Conservation (phyloP, 495 filamentous ascomycete species). For the Trichocladium uniseriatum region DNA sequence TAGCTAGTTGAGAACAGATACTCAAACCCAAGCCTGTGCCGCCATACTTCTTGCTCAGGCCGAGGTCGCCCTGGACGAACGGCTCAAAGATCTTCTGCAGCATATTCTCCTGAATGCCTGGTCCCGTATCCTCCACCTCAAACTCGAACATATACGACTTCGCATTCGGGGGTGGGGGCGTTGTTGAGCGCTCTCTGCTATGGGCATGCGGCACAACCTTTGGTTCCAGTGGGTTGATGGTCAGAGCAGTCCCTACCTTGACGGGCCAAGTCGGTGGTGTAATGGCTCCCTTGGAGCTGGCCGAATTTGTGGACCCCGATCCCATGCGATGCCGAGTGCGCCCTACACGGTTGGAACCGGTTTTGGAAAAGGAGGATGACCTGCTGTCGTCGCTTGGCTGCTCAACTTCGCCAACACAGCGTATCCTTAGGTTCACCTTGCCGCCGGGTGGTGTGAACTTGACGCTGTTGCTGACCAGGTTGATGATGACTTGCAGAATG, state of each 20-base stretch:
- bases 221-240: conserved; percentile 51
- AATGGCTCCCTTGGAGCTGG: conserved; percentile 33
- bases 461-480: conserved; percentile 82
- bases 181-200: conserved; percentile 46
- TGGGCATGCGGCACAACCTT: conserved; percentile 41
- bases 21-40: conserved; percentile 86
- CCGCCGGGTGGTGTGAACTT: conserved; percentile 85
- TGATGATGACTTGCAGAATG: conserved; percentile 84
- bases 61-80: conserved; percentile 85
- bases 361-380: conserved; percentile 43
- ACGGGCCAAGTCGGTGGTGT: conserved; percentile 19
- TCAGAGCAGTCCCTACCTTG: conserved; percentile 39
- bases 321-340: conserved; percentile 36
- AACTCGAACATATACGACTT: conserved; percentile 67
- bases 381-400: conserved; percentile 31
- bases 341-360: conserved; percentile 30
- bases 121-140: conserved; percentile 81
- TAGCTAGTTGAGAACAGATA: conserved; percentile 79
- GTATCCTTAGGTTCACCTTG: conserved; percentile 62
- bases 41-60: conserved; percentile 80
- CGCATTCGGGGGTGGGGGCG: conserved; percentile 51
- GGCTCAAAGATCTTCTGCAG: conserved; percentile 84
- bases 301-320: conserved; percentile 41
- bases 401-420: conserved; percentile 53
- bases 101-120: conserved; percentile 71